Conservation (phyloP, 2,329 filamentous ascomycete genomes). For the Hysterium pulicare region DNA sequence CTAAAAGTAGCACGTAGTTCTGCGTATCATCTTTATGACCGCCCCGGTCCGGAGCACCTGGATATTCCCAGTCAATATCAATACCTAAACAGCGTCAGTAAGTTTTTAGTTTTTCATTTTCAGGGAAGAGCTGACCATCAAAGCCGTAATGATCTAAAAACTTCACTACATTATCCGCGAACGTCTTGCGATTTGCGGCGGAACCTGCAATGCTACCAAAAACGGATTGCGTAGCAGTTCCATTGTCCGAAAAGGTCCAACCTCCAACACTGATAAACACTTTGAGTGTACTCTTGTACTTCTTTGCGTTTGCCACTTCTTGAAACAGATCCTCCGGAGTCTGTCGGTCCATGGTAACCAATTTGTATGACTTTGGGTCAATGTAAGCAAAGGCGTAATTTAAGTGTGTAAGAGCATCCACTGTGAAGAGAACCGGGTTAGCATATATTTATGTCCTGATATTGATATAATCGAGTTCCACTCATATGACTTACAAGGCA, state of each 20-base stretch:
- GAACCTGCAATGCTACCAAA: constrained; percentile 27
- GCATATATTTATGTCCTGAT: no score
- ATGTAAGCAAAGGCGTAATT: constrained; percentile 18
- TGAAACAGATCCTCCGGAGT: constrained; percentile 18
- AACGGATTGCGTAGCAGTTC: constrained; percentile 22
- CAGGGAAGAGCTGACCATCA: constrained; percentile 21
- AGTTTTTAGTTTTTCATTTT: background rate
- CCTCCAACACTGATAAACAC: constrained; percentile 43
- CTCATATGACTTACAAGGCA: constrained; percentile 8
- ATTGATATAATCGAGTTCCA: constrained; percentile 8
- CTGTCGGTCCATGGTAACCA: constrained; percentile 20
- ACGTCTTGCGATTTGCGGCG: constrained; percentile 27
- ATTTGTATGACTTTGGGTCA: constrained; percentile 15
- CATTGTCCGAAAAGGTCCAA: constrained; percentile 41
- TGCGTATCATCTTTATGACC: constrained; percentile 35
- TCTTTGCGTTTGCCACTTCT: constrained; percentile 32
- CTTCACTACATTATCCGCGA: constrained; percentile 34
- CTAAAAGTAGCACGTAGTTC: constrained; percentile 21
- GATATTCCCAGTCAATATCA: constrained; percentile 48
- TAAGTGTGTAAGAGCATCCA: constrained; percentile 22
- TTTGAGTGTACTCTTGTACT: constrained; percentile 25
- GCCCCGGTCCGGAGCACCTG: constrained; percentile 28
- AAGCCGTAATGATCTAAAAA: constrained; percentile 46
- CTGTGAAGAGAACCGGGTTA: constrained; percentile 19
- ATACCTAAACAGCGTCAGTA: no score